Percentiles rank a stretch among this genome's conserved stretches.
These are phyloP conservation scores for Centella asiatica DNA, from an alignment of 129 eudicot species.

Conservation along the genomic window DNA sequence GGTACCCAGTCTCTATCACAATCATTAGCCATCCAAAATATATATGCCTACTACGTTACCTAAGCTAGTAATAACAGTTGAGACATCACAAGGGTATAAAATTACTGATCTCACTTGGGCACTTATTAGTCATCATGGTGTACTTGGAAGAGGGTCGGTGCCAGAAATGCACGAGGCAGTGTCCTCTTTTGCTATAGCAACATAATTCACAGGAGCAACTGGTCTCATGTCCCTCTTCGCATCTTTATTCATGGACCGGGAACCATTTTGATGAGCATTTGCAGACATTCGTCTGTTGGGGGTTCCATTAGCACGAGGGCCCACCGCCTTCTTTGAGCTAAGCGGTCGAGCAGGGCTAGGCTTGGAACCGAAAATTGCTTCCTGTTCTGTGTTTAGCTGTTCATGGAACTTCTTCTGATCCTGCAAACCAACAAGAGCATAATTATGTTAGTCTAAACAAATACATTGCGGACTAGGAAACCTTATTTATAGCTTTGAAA, in stretches of 20 bases:
- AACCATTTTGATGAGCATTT: conserved; percentile 55
- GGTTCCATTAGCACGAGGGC: conserved; percentile 74
- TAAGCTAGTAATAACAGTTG: conserved; percentile 12
- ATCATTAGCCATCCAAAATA: conserved; percentile 11
- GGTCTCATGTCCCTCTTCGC: conserved; percentile 67
- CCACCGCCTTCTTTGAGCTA: conserved; percentile 55
- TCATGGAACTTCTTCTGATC: conserved; percentile 88
- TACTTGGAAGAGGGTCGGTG: conserved; percentile 52
- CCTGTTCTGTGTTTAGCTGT: conserved; percentile 59
- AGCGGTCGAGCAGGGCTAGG: conserved; percentile 75
- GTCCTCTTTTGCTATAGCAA: conserved; percentile 73
- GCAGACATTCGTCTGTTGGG: conserved; percentile 67
- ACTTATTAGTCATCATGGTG: conserved; percentile 45
- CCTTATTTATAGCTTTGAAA: no score
- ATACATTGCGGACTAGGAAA: background rate
- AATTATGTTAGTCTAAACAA: background rate
- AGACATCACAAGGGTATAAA: conserved; percentile 3
- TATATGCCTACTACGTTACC: conserved; percentile 5
- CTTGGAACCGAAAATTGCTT: conserved; percentile 55
- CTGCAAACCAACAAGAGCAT: conserved; percentile 22
- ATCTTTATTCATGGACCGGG: conserved; percentile 49
- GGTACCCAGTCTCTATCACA: conserved; percentile 4
- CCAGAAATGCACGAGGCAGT: conserved; percentile 66
- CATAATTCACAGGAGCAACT: conserved; percentile 59
- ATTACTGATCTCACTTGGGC: conserved; percentile 20